Percentiles rank a stretch among this genome's conserved stretches.
Conservation (phyloP, 805 yeast species). For the Starmerella stigmatis region DNA sequence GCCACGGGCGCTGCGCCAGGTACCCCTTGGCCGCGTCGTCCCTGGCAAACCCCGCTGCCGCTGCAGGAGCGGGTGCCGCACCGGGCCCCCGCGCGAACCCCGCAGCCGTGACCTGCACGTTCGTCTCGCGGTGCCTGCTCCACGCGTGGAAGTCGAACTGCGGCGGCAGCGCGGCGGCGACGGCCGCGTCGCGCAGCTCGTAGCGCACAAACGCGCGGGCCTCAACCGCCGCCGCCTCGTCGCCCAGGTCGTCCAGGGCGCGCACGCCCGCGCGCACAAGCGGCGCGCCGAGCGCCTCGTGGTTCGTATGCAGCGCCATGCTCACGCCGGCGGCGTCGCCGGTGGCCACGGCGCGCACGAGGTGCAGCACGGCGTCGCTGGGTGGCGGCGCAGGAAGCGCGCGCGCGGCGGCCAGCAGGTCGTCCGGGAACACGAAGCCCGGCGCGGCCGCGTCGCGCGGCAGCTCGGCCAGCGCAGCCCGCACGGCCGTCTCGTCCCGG, state of each 20-base stretch:
- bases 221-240: not conserved
- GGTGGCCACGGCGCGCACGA: not conserved
- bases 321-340: not conserved
- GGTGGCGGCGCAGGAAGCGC: not conserved
- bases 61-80: too few species aligned
- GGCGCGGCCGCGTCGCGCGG: not conserved
- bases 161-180: not conserved
- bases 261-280: not conserved
- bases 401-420: not conserved
- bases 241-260: not conserved
- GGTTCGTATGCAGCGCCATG: not conserved
- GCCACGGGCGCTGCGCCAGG: constrained; percentile 16
- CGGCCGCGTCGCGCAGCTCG: not conserved
- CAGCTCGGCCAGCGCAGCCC: not conserved
- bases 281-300: not conserved
- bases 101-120: constrained; percentile 3
- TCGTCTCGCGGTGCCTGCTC: not conserved
- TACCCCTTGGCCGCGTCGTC: not conserved
- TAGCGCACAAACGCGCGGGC: constrained; percentile 6
- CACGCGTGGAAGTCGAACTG: not conserved
- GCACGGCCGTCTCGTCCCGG: not conserved
- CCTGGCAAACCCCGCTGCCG: too few species aligned
- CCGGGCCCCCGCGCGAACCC: constrained; percentile 6
- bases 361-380: not conserved
- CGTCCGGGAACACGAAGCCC: not conserved